These are phyloP conservation scores for Neurospora sp. DNA, from an alignment of 495 filamentous ascomycete species.

Conservation along the genomic window DNA sequence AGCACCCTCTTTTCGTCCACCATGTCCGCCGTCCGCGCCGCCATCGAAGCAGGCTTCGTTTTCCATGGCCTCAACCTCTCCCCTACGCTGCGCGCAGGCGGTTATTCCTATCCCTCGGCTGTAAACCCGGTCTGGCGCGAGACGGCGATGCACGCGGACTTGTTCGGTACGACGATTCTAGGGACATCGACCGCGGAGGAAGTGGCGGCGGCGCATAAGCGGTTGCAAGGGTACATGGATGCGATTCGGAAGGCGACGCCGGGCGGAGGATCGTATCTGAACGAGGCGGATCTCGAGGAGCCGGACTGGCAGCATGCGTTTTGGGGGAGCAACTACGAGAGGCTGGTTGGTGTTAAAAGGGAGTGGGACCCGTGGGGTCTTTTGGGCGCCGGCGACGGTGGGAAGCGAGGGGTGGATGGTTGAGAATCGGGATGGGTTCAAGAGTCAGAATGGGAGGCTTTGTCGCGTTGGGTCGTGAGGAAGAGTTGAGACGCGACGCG, in stretches of 20 bases:
- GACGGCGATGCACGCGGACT: slow-evolving; percentile 44
- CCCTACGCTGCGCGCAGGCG: slow-evolving; percentile 21
- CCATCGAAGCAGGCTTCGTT: slow-evolving; percentile 28
- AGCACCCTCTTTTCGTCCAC: slow-evolving; percentile 25
- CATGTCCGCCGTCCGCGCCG: slow-evolving; percentile 28
- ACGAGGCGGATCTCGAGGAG: slow-evolving; percentile 44
- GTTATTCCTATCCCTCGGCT: slow-evolving; percentile 20
- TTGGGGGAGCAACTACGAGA: slow-evolving; percentile 41
- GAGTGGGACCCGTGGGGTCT: slow-evolving; percentile 41
- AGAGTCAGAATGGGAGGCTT: slow-evolving; percentile 25
- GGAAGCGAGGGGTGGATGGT: slow-evolving; percentile 42
- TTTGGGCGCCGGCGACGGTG: slow-evolving; percentile 43
- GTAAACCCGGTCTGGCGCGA: slow-evolving; percentile 47
- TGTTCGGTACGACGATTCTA: slow-evolving; percentile 17
- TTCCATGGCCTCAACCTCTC: slow-evolving; percentile 38
- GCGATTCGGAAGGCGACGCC: slow-evolving; percentile 22
- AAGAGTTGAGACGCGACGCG: not conserved
- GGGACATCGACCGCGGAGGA: slow-evolving; percentile 13
- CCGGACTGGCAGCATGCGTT: slow-evolving; percentile 50
- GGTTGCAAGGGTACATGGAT: slow-evolving; percentile 18
- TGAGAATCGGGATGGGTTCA: slow-evolving; percentile 13
- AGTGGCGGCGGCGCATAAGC: slow-evolving; percentile 10
- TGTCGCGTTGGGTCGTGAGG: slow-evolving; percentile 2
- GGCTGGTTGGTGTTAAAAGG: slow-evolving; percentile 40
- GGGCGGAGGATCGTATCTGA: slow-evolving; percentile 33